Percentiles rank a stretch among this genome's conserved stretches.
Conservation (phyloP, 208 protist species). For the Acanthamoeba triangularis region DNA sequence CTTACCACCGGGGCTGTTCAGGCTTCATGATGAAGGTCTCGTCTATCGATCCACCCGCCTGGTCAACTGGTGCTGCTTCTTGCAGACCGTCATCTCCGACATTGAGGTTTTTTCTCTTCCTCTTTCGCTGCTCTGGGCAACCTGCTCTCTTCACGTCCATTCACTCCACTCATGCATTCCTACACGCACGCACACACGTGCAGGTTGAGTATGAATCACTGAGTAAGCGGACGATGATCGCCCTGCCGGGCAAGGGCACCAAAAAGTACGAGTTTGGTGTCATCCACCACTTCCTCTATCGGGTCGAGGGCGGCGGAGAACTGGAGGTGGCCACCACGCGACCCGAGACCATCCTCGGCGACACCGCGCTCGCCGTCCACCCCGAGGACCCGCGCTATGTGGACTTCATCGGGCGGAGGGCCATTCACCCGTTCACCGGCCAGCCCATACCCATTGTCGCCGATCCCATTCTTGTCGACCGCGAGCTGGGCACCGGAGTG, state of each 20-base stretch:
- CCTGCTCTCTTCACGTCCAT: neutral
- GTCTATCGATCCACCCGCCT: conserved; percentile 98
- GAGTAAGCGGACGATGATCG: conserved; percentile 81
- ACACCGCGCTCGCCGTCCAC: conserved; percentile 98
- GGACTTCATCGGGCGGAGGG: conserved; percentile 95
- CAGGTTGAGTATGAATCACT: conserved; percentile 86
- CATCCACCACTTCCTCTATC: conserved; percentile 97
- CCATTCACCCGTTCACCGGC: conserved; percentile 97
- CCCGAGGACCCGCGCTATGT: conserved; percentile 98
- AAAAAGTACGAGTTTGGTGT: conserved; percentile 96
- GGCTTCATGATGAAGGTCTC: conserved; percentile 97
- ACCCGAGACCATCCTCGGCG: conserved; percentile 99
- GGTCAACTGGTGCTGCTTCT: conserved; percentile 99
- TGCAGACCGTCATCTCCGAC: conserved; percentile 99
- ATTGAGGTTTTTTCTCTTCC: conserved; percentile 97
- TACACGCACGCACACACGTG: neutral
- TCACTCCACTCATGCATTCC: neutral
- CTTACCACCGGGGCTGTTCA: neutral
- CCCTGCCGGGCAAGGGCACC: conserved; percentile 85
- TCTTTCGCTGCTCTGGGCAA: neutral
- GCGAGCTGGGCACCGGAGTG: conserved; percentile 98
- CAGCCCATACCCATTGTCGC: conserved; percentile 97
- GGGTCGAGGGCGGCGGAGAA: conserved; percentile 89
- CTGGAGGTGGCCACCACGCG: conserved; percentile 99
- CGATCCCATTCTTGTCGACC: conserved; percentile 98